Conservation (phyloP, 2,329 filamentous ascomycete species). For the Zalaria sp. region DNA sequence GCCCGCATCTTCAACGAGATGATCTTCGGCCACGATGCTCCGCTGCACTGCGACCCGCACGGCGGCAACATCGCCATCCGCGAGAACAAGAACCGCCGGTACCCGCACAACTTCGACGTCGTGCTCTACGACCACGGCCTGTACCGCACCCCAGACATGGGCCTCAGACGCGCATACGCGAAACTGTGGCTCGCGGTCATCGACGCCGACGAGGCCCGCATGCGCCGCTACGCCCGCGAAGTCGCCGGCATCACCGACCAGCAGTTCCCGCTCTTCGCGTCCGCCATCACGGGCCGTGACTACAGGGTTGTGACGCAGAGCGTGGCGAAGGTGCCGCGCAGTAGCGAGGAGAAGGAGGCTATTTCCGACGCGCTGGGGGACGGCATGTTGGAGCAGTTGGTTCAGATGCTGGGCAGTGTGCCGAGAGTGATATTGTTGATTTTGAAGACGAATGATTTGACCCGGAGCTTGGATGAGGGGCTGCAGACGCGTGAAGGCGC, state of each 20-base stretch:
- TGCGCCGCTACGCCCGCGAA: conserved; percentile 80
- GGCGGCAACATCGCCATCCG: conserved; percentile 91
- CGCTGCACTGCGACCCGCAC: conserved; percentile 92
- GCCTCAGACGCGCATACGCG: conserved; percentile 72
- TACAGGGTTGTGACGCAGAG: conserved; percentile 57
- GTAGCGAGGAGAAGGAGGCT: conserved; percentile 66
- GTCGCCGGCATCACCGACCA: conserved; percentile 80
- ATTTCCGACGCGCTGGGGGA: conserved; percentile 76
- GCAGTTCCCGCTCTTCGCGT: conserved; percentile 89
- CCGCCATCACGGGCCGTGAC: conserved; percentile 89
- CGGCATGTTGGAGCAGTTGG: conserved; percentile 75
- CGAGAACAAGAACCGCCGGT: conserved; percentile 48
- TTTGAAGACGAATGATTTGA: conserved; percentile 94
- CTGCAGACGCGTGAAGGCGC: conserved; percentile 57
- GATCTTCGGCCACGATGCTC: conserved; percentile 85
- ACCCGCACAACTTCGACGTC: conserved; percentile 72
- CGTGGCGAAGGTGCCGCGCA: conserved; percentile 43
- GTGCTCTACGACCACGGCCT: conserved; percentile 94
- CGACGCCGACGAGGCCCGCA: conserved; percentile 68
- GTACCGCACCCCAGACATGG: conserved; percentile 77
- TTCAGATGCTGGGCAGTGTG: conserved; percentile 76
- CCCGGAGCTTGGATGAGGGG: conserved; percentile 83
- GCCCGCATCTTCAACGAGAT: conserved; percentile 97
- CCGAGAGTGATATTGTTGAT: conserved; percentile 88
- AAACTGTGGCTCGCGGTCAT: conserved; percentile 97